phyloP scores from a whole-genome alignment of 2,329 filamentous ascomycete genomes.

The Aspergillus fumigatus region DNA sequence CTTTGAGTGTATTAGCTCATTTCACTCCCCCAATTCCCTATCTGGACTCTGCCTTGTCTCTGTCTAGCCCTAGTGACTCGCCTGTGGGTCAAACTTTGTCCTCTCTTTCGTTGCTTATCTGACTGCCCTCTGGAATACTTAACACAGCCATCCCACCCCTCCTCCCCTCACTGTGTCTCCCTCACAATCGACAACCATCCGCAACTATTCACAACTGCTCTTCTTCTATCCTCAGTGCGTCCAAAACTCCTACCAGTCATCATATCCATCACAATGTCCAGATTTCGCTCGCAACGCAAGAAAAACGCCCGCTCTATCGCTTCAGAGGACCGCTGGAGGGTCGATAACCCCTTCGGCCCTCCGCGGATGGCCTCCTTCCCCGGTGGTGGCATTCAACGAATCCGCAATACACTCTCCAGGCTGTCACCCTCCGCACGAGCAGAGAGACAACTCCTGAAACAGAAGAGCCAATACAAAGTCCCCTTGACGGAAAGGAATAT shows the following conservation, averaged over 20 bases:
- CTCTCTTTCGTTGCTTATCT: neutral
- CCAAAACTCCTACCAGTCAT: neutral
- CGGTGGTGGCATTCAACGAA: conserved; percentile 27
- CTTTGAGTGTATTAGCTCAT: neutral
- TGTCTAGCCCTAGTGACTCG: conserved; percentile 3
- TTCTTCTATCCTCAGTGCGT: neutral
- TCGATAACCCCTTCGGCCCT: conserved; percentile 30
- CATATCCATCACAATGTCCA: conserved; percentile 10
- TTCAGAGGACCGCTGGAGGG: conserved; percentile 28
- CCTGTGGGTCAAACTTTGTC: neutral
- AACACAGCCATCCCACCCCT: neutral
- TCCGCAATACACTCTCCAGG: conserved; percentile 33
- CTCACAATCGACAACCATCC: neutral
- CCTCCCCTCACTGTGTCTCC: neutral
- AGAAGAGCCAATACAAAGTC: conserved; percentile 32
- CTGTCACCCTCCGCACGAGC: conserved; percentile 29
- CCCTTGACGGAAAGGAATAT: conserved; percentile 35
- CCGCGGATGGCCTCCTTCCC: conserved; percentile 26
- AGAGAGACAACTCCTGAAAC: conserved; percentile 32
- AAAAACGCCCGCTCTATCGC: conserved; percentile 20
- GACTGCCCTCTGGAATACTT: conserved; percentile 3
- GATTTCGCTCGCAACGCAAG: conserved; percentile 19
- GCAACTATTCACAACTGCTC: neutral
- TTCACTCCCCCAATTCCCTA: neutral
- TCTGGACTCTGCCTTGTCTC: conserved; percentile 1